Evolutionary conservation across 2,329 filamentous ascomycete species (phyloP), one percentile per base, ranked within the genome.

Genomic region (Trichoderma sp.): DNA sequence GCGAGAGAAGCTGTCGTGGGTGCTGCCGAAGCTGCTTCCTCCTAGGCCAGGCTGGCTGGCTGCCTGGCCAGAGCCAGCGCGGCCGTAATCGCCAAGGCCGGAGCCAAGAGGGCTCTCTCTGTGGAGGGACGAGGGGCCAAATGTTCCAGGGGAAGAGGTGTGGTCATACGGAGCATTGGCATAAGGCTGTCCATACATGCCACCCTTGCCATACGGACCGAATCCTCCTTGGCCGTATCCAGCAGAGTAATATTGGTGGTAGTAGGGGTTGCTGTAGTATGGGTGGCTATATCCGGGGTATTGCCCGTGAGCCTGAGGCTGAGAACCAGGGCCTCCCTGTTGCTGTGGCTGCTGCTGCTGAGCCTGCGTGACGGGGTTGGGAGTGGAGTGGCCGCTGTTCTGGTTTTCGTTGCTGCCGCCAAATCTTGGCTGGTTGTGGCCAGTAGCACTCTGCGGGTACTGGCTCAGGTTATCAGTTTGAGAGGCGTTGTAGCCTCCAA

Each of bases 331-430:
- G n/a, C 77, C 81, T 34, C 79, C 81, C 76, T 84, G 82, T 75
- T 87, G 86, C 56, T 81, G 83, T 73, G 85, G 85, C 60, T 84
- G 83, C 34, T 89, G 86, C 74, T 81, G 79, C 76, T 88, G 87
- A 61, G 83, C 83, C 78, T 88, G 87, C 12, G 84, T 83, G 53
- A 91, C 87, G 32, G 95, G 94, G 83, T 97, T 96, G 43, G 95
- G 95, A 3, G 95, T 98, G 77, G 92, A 95, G 81, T 96, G 92
- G 58, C 94, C 95, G 80, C 94, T 97, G 84, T 92, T 94, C 78
- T 94, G 93, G 73, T 89, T 88, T 70, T 97, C 94, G 73, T 86
- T 83, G 34, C 85, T 84, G 75, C 84, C 84, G 34, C 86, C 86
- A 58, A 90, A 91, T 68, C 90, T 87, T 5, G 89, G 87, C 74